phyloP scores from a whole-genome alignment of 176 grass and related monocot species.

The Aegilops sharonensis region DNA sequence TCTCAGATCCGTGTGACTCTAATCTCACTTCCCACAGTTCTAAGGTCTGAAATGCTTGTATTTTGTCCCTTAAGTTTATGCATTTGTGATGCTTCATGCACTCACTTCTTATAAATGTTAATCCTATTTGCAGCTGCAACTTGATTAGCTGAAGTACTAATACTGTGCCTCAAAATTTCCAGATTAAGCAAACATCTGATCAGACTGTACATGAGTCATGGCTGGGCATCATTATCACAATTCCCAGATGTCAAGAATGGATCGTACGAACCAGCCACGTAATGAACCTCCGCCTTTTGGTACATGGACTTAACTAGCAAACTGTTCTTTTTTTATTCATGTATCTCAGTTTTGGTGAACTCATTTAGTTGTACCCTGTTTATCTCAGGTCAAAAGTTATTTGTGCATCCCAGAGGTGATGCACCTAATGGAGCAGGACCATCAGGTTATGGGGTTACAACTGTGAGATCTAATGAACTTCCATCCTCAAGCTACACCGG shows the following conservation, averaged over 20 bases:
- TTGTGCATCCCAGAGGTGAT: slow-evolving; percentile 47
- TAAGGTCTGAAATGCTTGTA: slow-evolving; percentile 36
- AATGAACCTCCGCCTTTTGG: slow-evolving; percentile 49
- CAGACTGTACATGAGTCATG: slow-evolving; percentile 34
- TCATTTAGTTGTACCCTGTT: slow-evolving; percentile 23
- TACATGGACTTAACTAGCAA: slow-evolving; percentile 25
- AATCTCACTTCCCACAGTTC: not conserved
- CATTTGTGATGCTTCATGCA: slow-evolving; percentile 9
- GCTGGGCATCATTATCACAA: slow-evolving; percentile 46
- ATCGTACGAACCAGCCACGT: slow-evolving; percentile 34
- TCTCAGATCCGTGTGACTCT: slow-evolving; percentile 22
- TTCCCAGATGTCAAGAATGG: slow-evolving; percentile 38
- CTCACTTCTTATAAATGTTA: not conserved
- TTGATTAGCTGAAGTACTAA: slow-evolving; percentile 28
- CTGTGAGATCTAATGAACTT: slow-evolving; percentile 38
- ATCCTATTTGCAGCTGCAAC: slow-evolving; percentile 13
- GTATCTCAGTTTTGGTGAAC: slow-evolving; percentile 2
- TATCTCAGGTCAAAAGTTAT: slow-evolving; percentile 48
- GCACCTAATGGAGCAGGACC: slow-evolving; percentile 23
- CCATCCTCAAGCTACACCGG: slow-evolving; percentile 30
- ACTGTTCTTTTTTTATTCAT: not conserved
- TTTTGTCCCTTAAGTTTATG: slow-evolving; percentile 14
- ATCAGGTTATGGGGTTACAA: slow-evolving; percentile 14
- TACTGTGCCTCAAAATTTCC: not conserved
- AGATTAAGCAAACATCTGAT: slow-evolving; percentile 31